phyloP scores from a whole-genome alignment of 2,329 filamentous ascomycete species.

The Endothia cerciana region DNA sequence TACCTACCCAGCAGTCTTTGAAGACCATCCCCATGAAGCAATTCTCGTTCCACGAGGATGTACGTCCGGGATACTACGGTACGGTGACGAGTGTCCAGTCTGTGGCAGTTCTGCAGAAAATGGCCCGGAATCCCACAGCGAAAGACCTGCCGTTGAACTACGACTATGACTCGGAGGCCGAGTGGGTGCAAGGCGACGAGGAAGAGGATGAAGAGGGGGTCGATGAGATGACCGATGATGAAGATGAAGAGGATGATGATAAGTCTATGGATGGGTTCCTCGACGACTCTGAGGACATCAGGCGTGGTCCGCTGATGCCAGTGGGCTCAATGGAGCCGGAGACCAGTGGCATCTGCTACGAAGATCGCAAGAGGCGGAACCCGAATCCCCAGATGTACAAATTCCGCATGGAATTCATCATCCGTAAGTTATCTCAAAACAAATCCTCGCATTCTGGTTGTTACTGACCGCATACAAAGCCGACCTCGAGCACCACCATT shows the following conservation, averaged over 20 bases:
- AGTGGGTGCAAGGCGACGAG: slow-evolving; percentile 78
- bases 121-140: slow-evolving; percentile 59
- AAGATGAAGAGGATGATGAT: slow-evolving; percentile 71
- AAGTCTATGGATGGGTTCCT: slow-evolving; percentile 90
- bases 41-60: slow-evolving; percentile 65
- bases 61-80: slow-evolving; percentile 72
- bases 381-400: slow-evolving; percentile 55
- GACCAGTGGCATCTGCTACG: slow-evolving; percentile 83
- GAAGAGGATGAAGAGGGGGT: slow-evolving; percentile 69
- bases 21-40: slow-evolving; percentile 65
- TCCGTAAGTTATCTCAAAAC: slow-evolving; percentile 55
- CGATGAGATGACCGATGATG: slow-evolving; percentile 66
- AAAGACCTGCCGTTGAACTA: slow-evolving; percentile 69
- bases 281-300: slow-evolving; percentile 79
- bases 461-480: slow-evolving; percentile 31
- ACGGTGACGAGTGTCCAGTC: slow-evolving; percentile 67
- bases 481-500: slow-evolving; percentile 55
- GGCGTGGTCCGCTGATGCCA: slow-evolving; percentile 45
- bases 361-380: slow-evolving; percentile 57
- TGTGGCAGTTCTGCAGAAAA: slow-evolving; percentile 51
- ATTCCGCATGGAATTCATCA: slow-evolving; percentile 76
- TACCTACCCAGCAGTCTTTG: slow-evolving; percentile 46
- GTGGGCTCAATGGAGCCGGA: slow-evolving; percentile 69
- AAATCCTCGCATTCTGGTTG: slow-evolving; percentile 17
- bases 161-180: slow-evolving; percentile 83